phyloP scores from a whole-genome alignment of 2,329 filamentous ascomycete species.

The Aureobasidium vineae region DNA sequence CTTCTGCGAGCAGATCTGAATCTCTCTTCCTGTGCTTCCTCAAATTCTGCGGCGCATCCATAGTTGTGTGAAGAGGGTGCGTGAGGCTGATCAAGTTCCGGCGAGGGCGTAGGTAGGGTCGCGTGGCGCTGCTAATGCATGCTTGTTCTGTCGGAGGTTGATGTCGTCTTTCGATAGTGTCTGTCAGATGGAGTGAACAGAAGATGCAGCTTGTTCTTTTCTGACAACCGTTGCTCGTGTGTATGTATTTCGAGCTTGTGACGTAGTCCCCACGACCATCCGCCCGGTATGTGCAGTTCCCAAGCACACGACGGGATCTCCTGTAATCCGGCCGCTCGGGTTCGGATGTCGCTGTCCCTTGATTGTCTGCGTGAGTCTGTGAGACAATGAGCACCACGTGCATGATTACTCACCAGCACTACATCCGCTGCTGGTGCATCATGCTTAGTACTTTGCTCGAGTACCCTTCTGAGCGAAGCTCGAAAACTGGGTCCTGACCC shows the following conservation, averaged over 20 bases:
- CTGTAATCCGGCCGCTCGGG: slow-evolving; percentile 12
- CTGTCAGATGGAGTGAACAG: slow-evolving; percentile 14
- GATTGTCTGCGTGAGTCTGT: not conserved
- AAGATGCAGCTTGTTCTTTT: slow-evolving; percentile 22
- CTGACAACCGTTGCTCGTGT: slow-evolving; percentile 9
- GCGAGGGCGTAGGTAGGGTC: not conserved
- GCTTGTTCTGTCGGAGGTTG: not conserved
- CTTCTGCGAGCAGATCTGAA: slow-evolving; percentile 20
- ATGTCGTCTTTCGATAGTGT: slow-evolving; percentile 20
- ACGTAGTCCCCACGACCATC: slow-evolving; percentile 18
- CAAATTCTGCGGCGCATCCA: not conserved
- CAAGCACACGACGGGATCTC: slow-evolving; percentile 17
- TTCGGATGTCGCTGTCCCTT: not conserved
- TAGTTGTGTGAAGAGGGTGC: not conserved
- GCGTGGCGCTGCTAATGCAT: slow-evolving; percentile 26
- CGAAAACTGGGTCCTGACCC: not conserved
- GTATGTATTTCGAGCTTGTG: slow-evolving; percentile 15
- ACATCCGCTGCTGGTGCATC: not conserved
- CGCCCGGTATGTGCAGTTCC: slow-evolving; percentile 20
- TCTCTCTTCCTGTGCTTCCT: slow-evolving; percentile 18
- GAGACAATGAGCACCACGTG: not conserved
- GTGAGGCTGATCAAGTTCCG: slow-evolving; percentile 18
- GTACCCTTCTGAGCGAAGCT: not conserved
- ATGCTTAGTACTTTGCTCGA: not conserved
- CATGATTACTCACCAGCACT: not conserved